A percentile compares a stretch with the other conserved stretches of the same genome.
Evolutionary conservation across 371 early-diverging fungal species (phyloP).

Genomic region (Mucor irregularis): DNA sequence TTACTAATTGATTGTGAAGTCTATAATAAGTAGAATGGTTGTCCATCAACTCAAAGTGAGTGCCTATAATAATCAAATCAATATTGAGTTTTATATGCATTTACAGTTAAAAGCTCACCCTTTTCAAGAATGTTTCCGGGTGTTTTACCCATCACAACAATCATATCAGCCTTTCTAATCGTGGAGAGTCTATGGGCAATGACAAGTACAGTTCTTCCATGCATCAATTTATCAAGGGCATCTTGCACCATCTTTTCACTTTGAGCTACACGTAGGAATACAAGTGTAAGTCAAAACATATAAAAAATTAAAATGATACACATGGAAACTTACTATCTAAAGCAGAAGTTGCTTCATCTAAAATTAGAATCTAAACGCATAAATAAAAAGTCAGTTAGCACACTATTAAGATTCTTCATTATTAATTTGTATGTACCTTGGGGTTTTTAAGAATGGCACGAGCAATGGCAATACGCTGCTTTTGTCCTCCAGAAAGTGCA

Average conservation of each 20-base stretch:
- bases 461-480: constrained; percentile 79
- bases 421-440: constrained; percentile 27
- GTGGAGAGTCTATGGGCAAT: constrained; percentile 81
- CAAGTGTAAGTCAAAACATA: neutral
- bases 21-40: constrained; percentile 52
- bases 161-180: constrained; percentile 68
- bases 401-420: neutral
- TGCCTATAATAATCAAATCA: constrained; percentile 26
- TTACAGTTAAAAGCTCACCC: constrained; percentile 28
- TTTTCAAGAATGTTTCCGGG: constrained; percentile 66
- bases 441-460: constrained; percentile 74
- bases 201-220: constrained; percentile 72
- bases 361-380: constrained; percentile 52
- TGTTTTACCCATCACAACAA: constrained; percentile 65
- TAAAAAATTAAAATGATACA: neutral
- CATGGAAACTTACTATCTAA: constrained; percentile 43
- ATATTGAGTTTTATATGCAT: neutral
- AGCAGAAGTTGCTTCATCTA: constrained; percentile 83
- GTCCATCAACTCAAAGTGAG: constrained; percentile 57
- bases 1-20: constrained; percentile 45
- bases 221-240: constrained; percentile 67
- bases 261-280: constrained; percentile 36
- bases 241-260: constrained; percentile 74
- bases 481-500: constrained; percentile 87
- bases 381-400: neutral